These are phyloP conservation scores for Candida ipomoeae DNA, from an alignment of 805 yeast genomes.

Conservation along the genomic window DNA sequence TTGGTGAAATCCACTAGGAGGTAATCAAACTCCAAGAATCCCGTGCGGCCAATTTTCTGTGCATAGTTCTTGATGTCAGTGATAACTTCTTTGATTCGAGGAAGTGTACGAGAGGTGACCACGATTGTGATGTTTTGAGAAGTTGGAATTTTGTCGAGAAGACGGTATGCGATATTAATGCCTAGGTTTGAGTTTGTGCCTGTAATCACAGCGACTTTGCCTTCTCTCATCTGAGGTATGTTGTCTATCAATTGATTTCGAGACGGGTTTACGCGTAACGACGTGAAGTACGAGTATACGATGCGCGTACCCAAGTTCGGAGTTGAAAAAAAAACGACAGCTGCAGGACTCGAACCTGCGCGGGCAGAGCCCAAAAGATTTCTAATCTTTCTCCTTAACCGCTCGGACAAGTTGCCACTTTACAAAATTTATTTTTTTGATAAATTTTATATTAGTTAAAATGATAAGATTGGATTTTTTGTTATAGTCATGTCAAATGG, in stretches of 20 bases:
- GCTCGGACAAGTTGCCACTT: constrained; percentile 61
- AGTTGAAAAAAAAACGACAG: constrained; percentile 51
- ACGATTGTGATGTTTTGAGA: constrained; percentile 65
- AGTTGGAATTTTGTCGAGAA: constrained; percentile 57
- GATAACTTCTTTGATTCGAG: constrained; percentile 76
- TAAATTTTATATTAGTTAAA: too few relatives aligned
- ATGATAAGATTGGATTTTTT: too few relatives aligned
- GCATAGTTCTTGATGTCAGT: constrained; percentile 38
- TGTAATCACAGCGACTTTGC: constrained; percentile 37
- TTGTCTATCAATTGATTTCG: not conserved
- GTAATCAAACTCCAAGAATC: constrained; percentile 79
- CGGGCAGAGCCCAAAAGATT: constrained; percentile 73
- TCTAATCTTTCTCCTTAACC: constrained; percentile 78
- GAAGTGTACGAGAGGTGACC: constrained; percentile 85
- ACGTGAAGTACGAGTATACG: not conserved
- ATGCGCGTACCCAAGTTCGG: not conserved
- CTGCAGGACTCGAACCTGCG: constrained; percentile 79
- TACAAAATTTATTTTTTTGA: too few relatives aligned
- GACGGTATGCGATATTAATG: constrained; percentile 74
- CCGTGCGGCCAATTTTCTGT: constrained; percentile 37
- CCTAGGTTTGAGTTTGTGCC: constrained; percentile 68
- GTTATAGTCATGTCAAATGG: too few relatives aligned
- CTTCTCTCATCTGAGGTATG: constrained; percentile 14
- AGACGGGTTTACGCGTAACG: not conserved
- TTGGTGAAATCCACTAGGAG: constrained; percentile 82